Base-by-base conservation (phyloP, 192 early-diverging fungal genomes). In the Kappamyces sp. region DNA sequence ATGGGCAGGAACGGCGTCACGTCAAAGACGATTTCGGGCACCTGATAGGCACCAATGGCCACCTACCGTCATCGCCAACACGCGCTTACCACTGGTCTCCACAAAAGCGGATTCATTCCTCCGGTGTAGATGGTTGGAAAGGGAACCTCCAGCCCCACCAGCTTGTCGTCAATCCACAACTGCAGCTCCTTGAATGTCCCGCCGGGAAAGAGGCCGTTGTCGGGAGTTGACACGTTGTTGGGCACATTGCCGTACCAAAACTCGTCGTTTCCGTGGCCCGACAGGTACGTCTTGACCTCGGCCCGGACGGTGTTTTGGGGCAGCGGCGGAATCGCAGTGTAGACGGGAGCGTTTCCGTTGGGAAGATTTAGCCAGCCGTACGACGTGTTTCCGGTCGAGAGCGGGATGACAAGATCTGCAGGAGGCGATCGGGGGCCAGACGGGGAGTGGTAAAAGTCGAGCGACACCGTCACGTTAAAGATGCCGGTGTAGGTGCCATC, bases 171-270 rank as follows among this genome's bases (percentile, higher is more conserved):
- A 15, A 70, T 32, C n/a, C 44, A 69, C 1, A 62, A 34, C 36
- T 68, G 47, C 15, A 70, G 15, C 49, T 70, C 69, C 51, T 70
- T 70, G 52, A 62, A 55, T 7, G 59, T 49, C 2, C 69, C 69
- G 5, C 49, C 51, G 2, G 59, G 65, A 58, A 36, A 70, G 40
- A 70, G 36, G 36, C 63, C 64, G n/a, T 48, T 34, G 7, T 55
- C 39, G 3, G 69, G 65, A n/a, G 44, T 59, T 2, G 69, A 64
- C n/a, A 55, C 10, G 7, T 53, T 55, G 51, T 66, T 55, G 8
- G 69, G 69, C 5, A 63, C 58, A 54, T 70, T 70, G 23, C 37
- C 10, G 61, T 70, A 70, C 34, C 60, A 70, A 47, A 70, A 70
- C 62, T 70, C 69, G 47, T 70, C 69, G 7, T 33, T 67, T 37